These are phyloP conservation scores for Cyclotella choctawhatcheeana DNA, from an alignment of 108 stramenopile genomes.

Conservation along the genomic window DNA sequence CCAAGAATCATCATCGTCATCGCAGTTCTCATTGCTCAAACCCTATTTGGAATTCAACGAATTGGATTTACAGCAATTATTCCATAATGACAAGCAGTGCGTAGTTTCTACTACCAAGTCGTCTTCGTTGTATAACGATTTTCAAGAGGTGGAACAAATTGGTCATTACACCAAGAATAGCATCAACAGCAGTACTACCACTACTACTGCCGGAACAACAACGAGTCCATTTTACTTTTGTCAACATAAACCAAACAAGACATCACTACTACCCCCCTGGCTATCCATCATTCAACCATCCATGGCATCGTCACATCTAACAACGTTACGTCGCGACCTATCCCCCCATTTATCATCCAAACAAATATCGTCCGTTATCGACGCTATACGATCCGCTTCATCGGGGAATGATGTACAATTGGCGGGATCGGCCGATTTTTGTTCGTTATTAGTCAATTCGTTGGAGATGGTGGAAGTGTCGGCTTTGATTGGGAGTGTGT, in stretches of 20 bases:
- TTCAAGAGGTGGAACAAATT: conserved; percentile 47
- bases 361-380: conserved; percentile 45
- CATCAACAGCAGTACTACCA: not conserved
- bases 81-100: conserved; percentile 2
- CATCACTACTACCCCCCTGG: conserved; percentile 26
- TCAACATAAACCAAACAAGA: not conserved
- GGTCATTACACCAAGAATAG: conserved; percentile 18
- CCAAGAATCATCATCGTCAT: conserved; percentile 3
- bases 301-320: conserved; percentile 20
- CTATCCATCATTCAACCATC: conserved; percentile 31
- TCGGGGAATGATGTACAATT: conserved; percentile 57
- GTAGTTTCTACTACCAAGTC: not conserved
- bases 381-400: conserved; percentile 68
- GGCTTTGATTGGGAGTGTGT: conserved; percentile 69
- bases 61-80: conserved; percentile 37
- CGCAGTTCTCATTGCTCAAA: conserved; percentile 35
- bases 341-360: conserved; percentile 31
- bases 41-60: conserved; percentile 48
- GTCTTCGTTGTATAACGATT: conserved; percentile 39
- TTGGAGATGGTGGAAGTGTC: conserved; percentile 76
- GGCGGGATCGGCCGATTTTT: conserved; percentile 80
- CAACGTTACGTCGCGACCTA: conserved; percentile 35
- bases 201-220: not conserved
- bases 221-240: conserved; percentile 33
- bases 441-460: conserved; percentile 70